A percentile compares a stretch with the other conserved stretches of the same genome.
phyloP scores from a whole-genome alignment of 2,329 filamentous ascomycete genomes.

The Aspergillus piperis region DNA sequence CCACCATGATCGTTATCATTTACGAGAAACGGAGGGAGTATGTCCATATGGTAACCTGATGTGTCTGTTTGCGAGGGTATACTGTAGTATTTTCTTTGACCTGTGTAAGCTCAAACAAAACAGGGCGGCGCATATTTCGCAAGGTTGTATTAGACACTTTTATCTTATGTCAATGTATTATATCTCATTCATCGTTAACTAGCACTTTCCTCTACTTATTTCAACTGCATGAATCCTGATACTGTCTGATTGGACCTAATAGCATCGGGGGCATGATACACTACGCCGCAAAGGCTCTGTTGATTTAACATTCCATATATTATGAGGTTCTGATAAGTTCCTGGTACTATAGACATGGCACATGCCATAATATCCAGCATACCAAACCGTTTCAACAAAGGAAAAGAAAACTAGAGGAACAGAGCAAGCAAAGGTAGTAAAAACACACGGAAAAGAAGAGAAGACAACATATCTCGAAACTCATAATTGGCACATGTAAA shows the following conservation, averaged over 20 bases:
- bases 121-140: slow-evolving; percentile 37
- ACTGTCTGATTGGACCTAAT: too few species aligned
- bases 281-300: too few species aligned
- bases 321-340: background rate
- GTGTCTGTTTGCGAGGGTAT: slow-evolving; percentile 21
- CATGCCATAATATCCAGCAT: background rate
- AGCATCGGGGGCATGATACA: too few species aligned
- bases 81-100: slow-evolving; percentile 5
- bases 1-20: background rate
- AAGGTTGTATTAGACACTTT: slow-evolving; percentile 27
- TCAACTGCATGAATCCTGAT: too few species aligned
- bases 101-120: slow-evolving; percentile 22
- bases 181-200: slow-evolving; percentile 17
- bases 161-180: slow-evolving; percentile 29
- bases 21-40: background rate
- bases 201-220: background rate
- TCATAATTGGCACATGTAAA: background rate
- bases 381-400: background rate
- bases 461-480: background rate
- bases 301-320: too few species aligned
- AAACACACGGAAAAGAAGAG: background rate
- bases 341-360: background rate
- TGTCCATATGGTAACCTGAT: slow-evolving; percentile 8
- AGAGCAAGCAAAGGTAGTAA: background rate
- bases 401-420: background rate